Base-by-base conservation (phyloP, 1,284 basidiomycete species). In the Malassezia furfur region DNA sequence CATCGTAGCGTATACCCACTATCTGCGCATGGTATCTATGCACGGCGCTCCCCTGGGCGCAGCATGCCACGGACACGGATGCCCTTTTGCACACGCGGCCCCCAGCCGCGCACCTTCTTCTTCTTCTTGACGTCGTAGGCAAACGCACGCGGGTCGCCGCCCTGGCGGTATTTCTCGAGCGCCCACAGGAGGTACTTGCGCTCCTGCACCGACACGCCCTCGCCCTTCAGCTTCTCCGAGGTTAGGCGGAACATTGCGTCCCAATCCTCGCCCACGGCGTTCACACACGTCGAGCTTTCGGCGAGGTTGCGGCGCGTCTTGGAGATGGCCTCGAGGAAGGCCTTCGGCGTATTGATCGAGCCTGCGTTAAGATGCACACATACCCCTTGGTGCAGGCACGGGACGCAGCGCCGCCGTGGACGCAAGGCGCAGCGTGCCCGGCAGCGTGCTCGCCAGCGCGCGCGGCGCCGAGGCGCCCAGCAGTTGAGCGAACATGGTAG, bases 241-340 rank as follows among this genome's bases (percentile, higher is more conserved):
- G 80, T 77, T 46, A 80, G 75, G 47, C 78, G 78, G 83, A 86
- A 88, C 52, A 88, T 78, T 36, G 81, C 79, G 5, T 82, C 79
- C 86, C 86, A 88, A 15, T 68, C 54, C 41, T 80, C 78, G 28
- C 77, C 77, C 30, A 81, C 50, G 3, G 60, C 63, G 4, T 64
- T 61, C 9, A 65, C 58, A 36, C 64, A 62, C 9, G 67, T 55
- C 12, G 63, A 63, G 50, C 65, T 65, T 19, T 60, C 52, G 6
- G 61, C 80, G 11, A 83, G 67, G 70, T 87, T 87, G 2, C 79
- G 82, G 39, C 85, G 82, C 9, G 78, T 77, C 37, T 85, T 80
- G 28, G 86, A 86, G 65, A 88, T 86, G 21, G 83, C 80, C 57
- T 80, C 81, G 58, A 88, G 78, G 66, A 88, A 86, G n/a, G 79